Evolutionary conservation across 331 rosid genomes (phyloP).

Genomic region (Cydonia oblonga): DNA sequence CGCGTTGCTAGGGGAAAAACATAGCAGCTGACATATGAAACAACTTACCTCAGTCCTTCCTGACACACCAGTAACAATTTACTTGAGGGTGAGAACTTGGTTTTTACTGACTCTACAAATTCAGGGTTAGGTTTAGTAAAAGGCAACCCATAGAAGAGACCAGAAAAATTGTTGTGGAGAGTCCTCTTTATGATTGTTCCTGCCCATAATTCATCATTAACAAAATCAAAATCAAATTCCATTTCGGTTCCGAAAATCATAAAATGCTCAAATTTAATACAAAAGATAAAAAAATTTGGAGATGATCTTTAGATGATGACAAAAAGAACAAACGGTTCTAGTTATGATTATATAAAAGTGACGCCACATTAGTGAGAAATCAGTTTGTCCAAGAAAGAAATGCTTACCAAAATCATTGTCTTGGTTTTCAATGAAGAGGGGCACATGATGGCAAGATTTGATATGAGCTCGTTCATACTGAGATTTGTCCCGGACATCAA

Average conservation of each 20-base stretch:
- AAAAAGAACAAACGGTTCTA: too few species aligned
- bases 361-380: too few species aligned
- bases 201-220: slow-evolving; percentile 18
- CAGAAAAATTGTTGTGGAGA: slow-evolving; percentile 87
- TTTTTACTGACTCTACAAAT: slow-evolving; percentile 62
- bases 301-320: too few species aligned
- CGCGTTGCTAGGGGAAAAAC: not conserved
- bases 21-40: not conserved
- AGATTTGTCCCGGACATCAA: slow-evolving; percentile 71
- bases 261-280: not conserved
- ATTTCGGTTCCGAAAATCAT: not conserved
- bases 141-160: slow-evolving; percentile 72
- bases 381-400: not conserved
- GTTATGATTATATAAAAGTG: too few species aligned
- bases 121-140: slow-evolving; percentile 80
- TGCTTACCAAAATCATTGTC: slow-evolving; percentile 68
- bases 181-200: slow-evolving; percentile 77
- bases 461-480: slow-evolving; percentile 78
- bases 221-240: not conserved
- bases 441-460: slow-evolving; percentile 72
- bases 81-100: slow-evolving; percentile 52
- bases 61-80: slow-evolving; percentile 83
- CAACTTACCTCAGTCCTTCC: slow-evolving; percentile 80
- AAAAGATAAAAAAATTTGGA: too few species aligned
- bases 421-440: slow-evolving; percentile 72